Conservation (phyloP, 495 filamentous ascomycete genomes). For the Neurospora tetraspora region DNA sequence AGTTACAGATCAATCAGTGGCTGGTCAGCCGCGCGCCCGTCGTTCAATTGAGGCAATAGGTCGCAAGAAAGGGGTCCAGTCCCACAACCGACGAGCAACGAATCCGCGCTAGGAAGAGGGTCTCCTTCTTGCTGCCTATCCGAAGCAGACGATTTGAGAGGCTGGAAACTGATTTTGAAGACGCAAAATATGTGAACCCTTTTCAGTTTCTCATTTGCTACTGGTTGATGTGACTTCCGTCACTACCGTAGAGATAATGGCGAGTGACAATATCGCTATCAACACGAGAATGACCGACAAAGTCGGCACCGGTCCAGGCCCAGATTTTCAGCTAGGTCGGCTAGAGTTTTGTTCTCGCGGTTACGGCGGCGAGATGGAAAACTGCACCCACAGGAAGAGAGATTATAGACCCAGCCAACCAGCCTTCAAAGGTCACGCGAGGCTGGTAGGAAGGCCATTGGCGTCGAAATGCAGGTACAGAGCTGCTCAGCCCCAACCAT, state of each 20-base stretch:
- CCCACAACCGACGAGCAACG: not conserved
- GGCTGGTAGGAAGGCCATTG: not conserved
- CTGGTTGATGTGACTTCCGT: not conserved
- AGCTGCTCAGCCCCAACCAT: not conserved
- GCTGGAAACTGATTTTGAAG: not conserved
- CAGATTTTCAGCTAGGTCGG: not conserved
- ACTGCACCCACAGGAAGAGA: not conserved
- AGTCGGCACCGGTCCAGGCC: not conserved
- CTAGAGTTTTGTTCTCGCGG: not conserved
- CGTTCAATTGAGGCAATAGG: not conserved
- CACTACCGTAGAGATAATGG: not conserved
- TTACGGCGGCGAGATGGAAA: not conserved
- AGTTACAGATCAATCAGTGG: not conserved
- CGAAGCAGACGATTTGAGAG: not conserved
- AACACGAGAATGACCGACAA: not conserved
- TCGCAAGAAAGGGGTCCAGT: not conserved
- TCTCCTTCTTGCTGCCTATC: not conserved
- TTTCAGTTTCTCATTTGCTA: not conserved
- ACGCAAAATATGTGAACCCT: not conserved
- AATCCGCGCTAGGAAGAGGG: not conserved
- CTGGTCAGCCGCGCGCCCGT: not conserved
- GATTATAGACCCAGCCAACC: not conserved
- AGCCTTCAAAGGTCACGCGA: not conserved
- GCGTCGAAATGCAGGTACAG: not conserved
- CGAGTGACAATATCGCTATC: not conserved